phyloP scores from a whole-genome alignment of 2,329 filamentous ascomycete genomes.

The Curvularia hawaiiensis region DNA sequence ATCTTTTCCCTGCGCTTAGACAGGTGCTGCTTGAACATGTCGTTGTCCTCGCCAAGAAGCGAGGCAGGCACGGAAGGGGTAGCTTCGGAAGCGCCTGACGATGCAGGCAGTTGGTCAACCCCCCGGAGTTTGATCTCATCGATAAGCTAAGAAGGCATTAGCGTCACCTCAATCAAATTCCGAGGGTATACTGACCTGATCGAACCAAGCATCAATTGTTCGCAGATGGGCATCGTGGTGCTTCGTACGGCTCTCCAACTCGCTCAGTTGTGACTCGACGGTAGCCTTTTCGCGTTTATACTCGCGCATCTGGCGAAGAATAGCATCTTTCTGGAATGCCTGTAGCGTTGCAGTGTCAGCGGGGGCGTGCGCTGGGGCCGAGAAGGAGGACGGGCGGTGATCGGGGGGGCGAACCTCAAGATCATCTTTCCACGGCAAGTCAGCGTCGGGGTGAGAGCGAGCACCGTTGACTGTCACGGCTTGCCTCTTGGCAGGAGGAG shows the following conservation, averaged over 20 bases:
- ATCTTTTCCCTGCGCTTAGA: slow-evolving; percentile 77
- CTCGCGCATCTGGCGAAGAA: slow-evolving; percentile 96
- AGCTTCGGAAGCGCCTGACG: slow-evolving; percentile 31
- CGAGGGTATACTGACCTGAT: slow-evolving; percentile 69
- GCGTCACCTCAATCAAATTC: slow-evolving; percentile 20
- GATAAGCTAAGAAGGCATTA: slow-evolving; percentile 49
- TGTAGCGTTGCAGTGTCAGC: slow-evolving; percentile 51
- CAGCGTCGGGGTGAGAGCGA: slow-evolving; percentile 67
- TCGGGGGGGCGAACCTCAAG: slow-evolving; percentile 68
- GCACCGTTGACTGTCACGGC: slow-evolving; percentile 75
- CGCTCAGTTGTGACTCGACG: slow-evolving; percentile 79
- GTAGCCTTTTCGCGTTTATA: slow-evolving; percentile 90
- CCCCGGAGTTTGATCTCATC: slow-evolving; percentile 55
- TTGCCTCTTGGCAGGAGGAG: slow-evolving; percentile 90
- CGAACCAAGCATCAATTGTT: slow-evolving; percentile 90
- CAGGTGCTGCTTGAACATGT: slow-evolving; percentile 78
- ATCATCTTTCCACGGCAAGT: slow-evolving; percentile 73
- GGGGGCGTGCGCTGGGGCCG: slow-evolving; percentile 32
- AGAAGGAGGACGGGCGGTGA: slow-evolving; percentile 23
- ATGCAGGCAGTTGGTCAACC: slow-evolving; percentile 40
- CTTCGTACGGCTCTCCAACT: slow-evolving; percentile 75
- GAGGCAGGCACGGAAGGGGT: slow-evolving; percentile 56
- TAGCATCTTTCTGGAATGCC: slow-evolving; percentile 95
- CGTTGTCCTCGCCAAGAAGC: slow-evolving; percentile 60
- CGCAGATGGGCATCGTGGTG: slow-evolving; percentile 94